Evolutionary conservation across 192 early-diverging fungal species (phyloP).

Genomic region (Lunasporangiospora selenospora): DNA sequence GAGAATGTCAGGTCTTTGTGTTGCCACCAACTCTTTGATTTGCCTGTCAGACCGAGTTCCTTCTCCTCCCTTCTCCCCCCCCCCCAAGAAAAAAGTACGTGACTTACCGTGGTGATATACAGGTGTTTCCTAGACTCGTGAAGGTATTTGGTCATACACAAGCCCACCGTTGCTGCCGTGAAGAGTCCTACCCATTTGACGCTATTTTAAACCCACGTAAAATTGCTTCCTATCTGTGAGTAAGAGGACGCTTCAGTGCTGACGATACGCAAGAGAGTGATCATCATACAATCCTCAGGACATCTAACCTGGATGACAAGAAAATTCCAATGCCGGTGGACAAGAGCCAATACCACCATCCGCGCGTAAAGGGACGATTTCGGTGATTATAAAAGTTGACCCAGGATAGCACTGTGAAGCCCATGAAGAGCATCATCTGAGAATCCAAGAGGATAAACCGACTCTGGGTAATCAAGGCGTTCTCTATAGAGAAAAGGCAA

Average conservation of each 20-base stretch:
- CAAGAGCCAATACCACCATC: conserved; percentile 90
- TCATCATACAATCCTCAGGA: too few relatives aligned
- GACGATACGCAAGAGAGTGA: too few relatives aligned
- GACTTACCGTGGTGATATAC: conserved; percentile 54
- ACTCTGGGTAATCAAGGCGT: conserved; percentile 86
- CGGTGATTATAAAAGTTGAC: conserved; percentile 82
- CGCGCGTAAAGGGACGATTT: conserved; percentile 67
- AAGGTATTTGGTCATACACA: conserved; percentile 80
- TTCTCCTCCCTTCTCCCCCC: too few relatives aligned
- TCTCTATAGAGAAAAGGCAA: conserved; percentile 62
- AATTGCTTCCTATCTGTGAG: too few relatives aligned
- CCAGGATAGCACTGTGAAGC: conserved; percentile 82
- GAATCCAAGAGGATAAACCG: conserved; percentile 90
- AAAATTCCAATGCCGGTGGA: conserved; percentile 84
- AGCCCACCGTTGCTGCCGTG: conserved; percentile 78
- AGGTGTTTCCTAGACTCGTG: conserved; percentile 82
- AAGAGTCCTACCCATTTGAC: conserved; percentile 97
- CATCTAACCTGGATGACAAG: conserved; percentile 36
- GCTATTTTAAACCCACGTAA: conserved; percentile 52
- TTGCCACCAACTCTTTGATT: too few relatives aligned
- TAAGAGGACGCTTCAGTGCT: too few relatives aligned
- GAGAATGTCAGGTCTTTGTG: too few relatives aligned
- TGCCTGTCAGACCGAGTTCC: too few relatives aligned
- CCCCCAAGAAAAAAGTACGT: neutral
- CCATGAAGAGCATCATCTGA: conserved; percentile 87